Conservation (phyloP, 2,329 filamentous ascomycete species). For the Ilyonectria mors-panacis region DNA sequence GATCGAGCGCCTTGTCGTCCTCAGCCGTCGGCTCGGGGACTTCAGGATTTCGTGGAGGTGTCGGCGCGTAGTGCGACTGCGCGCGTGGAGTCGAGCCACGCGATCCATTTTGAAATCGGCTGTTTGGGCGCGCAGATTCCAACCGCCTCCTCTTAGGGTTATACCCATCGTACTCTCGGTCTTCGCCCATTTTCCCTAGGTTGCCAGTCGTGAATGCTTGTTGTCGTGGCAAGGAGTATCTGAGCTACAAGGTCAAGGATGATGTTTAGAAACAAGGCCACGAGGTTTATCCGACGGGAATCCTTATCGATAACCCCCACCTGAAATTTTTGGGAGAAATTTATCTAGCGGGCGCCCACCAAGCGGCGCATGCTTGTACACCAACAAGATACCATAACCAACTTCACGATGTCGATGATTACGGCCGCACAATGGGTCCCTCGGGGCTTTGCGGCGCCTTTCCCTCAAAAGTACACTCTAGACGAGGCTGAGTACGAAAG, state of each 20-base stretch:
- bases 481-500: conserved; percentile 83
- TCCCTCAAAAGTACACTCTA: conserved; percentile 81
- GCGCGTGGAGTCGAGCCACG: conserved; percentile 53
- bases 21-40: conserved; percentile 76
- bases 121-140: conserved; percentile 50
- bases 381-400: conserved; percentile 47
- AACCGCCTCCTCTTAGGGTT: conserved; percentile 58
- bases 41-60: conserved; percentile 58
- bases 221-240: conserved; percentile 6
- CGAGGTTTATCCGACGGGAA: conserved; percentile 44
- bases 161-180: conserved; percentile 56
- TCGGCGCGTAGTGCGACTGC: conserved; percentile 58
- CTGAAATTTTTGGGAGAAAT: conserved; percentile 53
- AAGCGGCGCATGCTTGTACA: conserved; percentile 34
- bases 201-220: conserved; percentile 12
- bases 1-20: conserved; percentile 83
- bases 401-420: conserved; percentile 77
- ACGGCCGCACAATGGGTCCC: conserved; percentile 84
- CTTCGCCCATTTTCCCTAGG: conserved; percentile 51
- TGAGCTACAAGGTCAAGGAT: conserved; percentile 10
- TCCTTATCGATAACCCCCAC: conserved; percentile 60
- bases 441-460: conserved; percentile 81
- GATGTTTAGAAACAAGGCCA: conserved; percentile 27
- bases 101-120: conserved; percentile 52
- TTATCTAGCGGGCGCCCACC: conserved; percentile 43